Base-by-base conservation (phyloP, 176 grass and related monocot genomes). In the Oropetium thomaeum region DNA sequence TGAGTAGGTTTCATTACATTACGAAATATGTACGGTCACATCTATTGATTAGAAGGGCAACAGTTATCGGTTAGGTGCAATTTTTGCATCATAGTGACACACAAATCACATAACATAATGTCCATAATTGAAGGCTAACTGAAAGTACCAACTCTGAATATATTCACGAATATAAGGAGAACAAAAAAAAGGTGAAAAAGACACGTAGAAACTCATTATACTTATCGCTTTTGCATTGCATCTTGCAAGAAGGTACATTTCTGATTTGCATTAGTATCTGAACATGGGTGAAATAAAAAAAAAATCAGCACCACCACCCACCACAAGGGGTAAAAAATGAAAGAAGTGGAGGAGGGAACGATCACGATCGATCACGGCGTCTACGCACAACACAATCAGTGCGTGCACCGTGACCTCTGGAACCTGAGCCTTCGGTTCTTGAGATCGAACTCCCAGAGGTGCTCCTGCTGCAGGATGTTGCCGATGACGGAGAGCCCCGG, bases 381-480 rank as follows among this genome's bases (percentile, higher is more conserved):
- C 17, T 4, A 17, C 29, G 28, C 1, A 12, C 40, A 7, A 3
- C n/a, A 0, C 2, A 34, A 75, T 88, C 81, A 88, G 59, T 80
- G 81, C 63, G 45, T 45, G 86, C 96, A 99, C 8, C 78, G 86
- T 1, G 89, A 92, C 12, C 76, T 58, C 77, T 71, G 71, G 34
- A 99, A 99, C 84, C 69, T 86, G 32, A 99, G 80, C 60, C 69
- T 89, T 74, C 76, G 85, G 65, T 92, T 86, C 30, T 65, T 88
- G 55, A 99, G 47, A 35, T 96, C 96, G 69, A 92, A 99, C 73
- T 99, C 96, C 96, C 96, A 99, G 0, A 92, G 79, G 88, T 99
- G 96, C 82, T 99, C 92, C 85, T 99, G 91, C 86, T 99, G 96
- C 73, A 99, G 10, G 40, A 96, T 99, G 73, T 96, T 99, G 25